Conservation (phyloP, 2,329 filamentous ascomycete species). For the Colletotrichum lini region DNA sequence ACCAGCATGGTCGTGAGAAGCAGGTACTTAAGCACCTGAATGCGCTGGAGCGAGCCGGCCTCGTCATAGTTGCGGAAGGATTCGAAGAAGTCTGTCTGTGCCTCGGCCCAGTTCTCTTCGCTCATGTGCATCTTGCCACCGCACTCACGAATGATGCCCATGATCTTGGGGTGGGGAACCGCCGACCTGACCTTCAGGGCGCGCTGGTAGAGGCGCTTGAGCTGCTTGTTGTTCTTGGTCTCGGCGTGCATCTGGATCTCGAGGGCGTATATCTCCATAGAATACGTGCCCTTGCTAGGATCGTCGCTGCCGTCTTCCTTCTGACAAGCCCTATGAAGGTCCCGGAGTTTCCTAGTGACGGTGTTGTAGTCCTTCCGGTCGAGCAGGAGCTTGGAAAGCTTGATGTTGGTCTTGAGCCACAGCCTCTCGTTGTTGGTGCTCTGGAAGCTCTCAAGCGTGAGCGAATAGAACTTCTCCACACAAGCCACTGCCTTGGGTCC, state of each 20-base stretch:
- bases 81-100: slow-evolving; percentile 98
- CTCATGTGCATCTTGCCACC: slow-evolving; percentile 99
- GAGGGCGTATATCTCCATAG: slow-evolving; percentile 93
- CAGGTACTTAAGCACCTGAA: slow-evolving; percentile 97
- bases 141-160: slow-evolving; percentile 98
- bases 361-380: slow-evolving; percentile 90
- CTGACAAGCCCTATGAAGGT: slow-evolving; percentile 92
- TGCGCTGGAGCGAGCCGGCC: slow-evolving; percentile 94
- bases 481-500: slow-evolving; percentile 78
- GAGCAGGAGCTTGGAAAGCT: slow-evolving; percentile 90
- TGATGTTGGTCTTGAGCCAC: slow-evolving; percentile 99
- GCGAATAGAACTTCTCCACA: slow-evolving; percentile 95
- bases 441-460: slow-evolving; percentile 95
- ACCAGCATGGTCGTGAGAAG: slow-evolving; percentile 98
- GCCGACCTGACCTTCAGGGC: slow-evolving; percentile 95
- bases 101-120: slow-evolving; percentile 99
- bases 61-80: slow-evolving; percentile 99
- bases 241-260: slow-evolving; percentile 99
- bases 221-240: slow-evolving; percentile 96
- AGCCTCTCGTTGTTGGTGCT: slow-evolving; percentile 97
- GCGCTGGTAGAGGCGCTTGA: slow-evolving; percentile 92
- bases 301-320: slow-evolving; percentile 89
- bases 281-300: slow-evolving; percentile 95
- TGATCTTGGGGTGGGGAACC: slow-evolving; percentile 97
- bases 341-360: slow-evolving; percentile 85